Conservation (phyloP, 345 rosid species). For the Trapa incisa region DNA sequence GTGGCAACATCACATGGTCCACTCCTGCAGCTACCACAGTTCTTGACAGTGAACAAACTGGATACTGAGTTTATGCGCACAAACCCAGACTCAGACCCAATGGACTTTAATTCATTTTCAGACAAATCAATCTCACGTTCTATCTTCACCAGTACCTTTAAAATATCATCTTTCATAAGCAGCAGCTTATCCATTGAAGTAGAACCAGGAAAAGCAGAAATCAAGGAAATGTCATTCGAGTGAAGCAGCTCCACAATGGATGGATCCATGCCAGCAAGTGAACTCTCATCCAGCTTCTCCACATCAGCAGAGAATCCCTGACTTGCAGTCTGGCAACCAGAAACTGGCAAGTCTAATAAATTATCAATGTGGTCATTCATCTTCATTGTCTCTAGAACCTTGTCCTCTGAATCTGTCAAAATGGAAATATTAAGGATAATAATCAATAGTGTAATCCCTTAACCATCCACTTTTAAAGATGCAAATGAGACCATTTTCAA, state of each 20-base stretch:
- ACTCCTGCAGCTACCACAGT: slow-evolving; percentile 15
- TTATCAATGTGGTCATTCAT: slow-evolving; percentile 41
- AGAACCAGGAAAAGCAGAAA: slow-evolving; percentile 42
- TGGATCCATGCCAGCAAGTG: slow-evolving; percentile 34
- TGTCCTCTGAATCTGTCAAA: slow-evolving; percentile 62
- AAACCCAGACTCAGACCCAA: slow-evolving; percentile 33
- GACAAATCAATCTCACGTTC: slow-evolving; percentile 83
- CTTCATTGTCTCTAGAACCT: slow-evolving; percentile 33
- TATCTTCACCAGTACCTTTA: slow-evolving; percentile 56
- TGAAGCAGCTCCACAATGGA: slow-evolving; percentile 57
- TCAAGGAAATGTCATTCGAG: slow-evolving; percentile 41
- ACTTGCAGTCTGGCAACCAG: slow-evolving; percentile 38
- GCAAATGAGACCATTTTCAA: background rate
- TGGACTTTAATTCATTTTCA: slow-evolving; percentile 56
- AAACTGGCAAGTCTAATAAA: slow-evolving; percentile 46
- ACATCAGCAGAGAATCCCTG: slow-evolving; percentile 46
- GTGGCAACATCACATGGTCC: slow-evolving; percentile 19
- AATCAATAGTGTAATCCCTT: background rate
- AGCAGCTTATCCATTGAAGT: slow-evolving; percentile 52
- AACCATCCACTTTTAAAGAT: background rate
- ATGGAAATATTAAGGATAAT: background rate
- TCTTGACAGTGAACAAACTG: slow-evolving; percentile 19
- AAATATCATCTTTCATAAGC: slow-evolving; percentile 46
- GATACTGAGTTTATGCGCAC: slow-evolving; percentile 14
- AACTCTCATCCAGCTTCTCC: slow-evolving; percentile 47